Evolutionary conservation across 495 filamentous ascomycete species (phyloP).

Genomic region (Penicillium paradoxum): DNA sequence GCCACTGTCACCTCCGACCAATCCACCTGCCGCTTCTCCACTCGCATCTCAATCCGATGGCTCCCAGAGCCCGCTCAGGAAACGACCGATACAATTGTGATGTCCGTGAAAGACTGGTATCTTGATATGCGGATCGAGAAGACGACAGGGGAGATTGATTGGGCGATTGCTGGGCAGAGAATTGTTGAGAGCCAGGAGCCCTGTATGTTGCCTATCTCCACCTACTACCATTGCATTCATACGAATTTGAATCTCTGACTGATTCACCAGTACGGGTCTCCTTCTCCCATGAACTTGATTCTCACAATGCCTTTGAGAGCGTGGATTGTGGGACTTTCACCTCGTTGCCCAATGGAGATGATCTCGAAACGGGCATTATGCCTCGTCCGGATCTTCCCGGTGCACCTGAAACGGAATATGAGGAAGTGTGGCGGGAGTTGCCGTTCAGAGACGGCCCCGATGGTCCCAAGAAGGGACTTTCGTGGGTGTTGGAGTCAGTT

Average conservation of each 20-base stretch:
- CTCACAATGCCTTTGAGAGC: slow-evolving; percentile 33
- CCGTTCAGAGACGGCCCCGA: slow-evolving; percentile 22
- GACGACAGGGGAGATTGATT: slow-evolving; percentile 29
- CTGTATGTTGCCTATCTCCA: slow-evolving; percentile 12
- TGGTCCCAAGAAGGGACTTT: slow-evolving; percentile 21
- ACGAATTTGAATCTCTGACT: not conserved
- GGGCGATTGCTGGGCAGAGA: slow-evolving; percentile 39
- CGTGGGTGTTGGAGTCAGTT: slow-evolving; percentile 36
- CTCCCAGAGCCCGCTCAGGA: slow-evolving; percentile 35
- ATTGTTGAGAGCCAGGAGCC: slow-evolving; percentile 29
- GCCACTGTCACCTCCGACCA: not conserved
- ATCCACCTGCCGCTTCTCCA: slow-evolving; percentile 31
- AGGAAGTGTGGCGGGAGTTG: slow-evolving; percentile 39
- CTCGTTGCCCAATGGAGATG: slow-evolving; percentile 36
- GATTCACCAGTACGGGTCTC: slow-evolving; percentile 25
- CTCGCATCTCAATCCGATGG: slow-evolving; percentile 43
- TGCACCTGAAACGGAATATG: slow-evolving; percentile 30
- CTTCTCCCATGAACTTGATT: slow-evolving; percentile 42
- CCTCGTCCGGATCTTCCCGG: slow-evolving; percentile 35
- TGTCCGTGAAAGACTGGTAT: slow-evolving; percentile 42
- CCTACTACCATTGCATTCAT: not conserved
- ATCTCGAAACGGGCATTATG: slow-evolving; percentile 39
- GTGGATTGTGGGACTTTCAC: slow-evolving; percentile 37
- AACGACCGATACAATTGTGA: slow-evolving; percentile 42
- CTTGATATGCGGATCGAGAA: slow-evolving; percentile 40